Percentiles rank a stretch among this genome's conserved stretches.
Conservation (phyloP, 129 eudicot species). For the Centaurea solstitialis region DNA sequence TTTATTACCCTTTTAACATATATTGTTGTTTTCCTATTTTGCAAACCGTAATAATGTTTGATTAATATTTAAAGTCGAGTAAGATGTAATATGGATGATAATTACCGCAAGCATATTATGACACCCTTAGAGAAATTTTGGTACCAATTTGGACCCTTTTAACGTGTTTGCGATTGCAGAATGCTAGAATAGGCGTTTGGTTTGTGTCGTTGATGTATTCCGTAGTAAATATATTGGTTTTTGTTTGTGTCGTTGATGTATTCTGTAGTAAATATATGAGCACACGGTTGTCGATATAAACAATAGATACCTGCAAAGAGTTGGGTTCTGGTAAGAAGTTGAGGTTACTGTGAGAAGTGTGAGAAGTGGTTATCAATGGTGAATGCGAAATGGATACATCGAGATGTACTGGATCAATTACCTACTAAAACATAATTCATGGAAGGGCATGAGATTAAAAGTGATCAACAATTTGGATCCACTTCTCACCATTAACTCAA, state of each 20-base stretch:
- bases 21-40: background rate
- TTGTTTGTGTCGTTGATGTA: background rate
- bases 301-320: background rate
- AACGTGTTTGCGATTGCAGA: background rate
- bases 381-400: too few relatives aligned
- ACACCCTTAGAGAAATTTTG: background rate
- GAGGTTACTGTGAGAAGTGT: too few relatives aligned
- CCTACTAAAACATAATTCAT: too few relatives aligned
- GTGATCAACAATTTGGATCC: too few relatives aligned
- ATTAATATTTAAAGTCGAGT: background rate
- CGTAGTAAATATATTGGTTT: background rate
- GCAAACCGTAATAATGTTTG: background rate
- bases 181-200: background rate
- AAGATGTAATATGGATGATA: background rate
- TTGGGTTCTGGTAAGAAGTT: too few relatives aligned
- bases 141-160: background rate
- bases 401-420: too few relatives aligned
- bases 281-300: background rate
- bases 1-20: background rate
- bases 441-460: too few relatives aligned
- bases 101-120: background rate
- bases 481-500: too few relatives aligned
- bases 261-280: background rate
- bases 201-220: background rate
- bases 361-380: too few relatives aligned